A percentile compares a stretch with the other conserved stretches of the same genome.
phyloP scores from a whole-genome alignment of 148 eudicot species.

The Pharnaceum exiguum region DNA sequence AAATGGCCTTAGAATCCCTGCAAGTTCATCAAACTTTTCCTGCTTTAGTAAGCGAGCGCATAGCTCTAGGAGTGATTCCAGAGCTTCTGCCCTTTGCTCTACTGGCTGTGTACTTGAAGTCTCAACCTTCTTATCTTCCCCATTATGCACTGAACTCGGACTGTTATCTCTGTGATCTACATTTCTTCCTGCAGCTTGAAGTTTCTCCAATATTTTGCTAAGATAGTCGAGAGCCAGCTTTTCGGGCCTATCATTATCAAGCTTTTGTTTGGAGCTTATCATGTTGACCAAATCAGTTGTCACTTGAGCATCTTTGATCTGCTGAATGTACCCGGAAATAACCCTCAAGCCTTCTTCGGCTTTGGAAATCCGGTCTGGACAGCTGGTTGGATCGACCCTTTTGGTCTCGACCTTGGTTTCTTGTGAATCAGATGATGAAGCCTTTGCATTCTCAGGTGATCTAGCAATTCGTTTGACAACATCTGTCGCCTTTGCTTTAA shows the following conservation, averaged over 20 bases:
- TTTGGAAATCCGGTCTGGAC: slow-evolving; percentile 35
- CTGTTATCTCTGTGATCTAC: slow-evolving; percentile 8
- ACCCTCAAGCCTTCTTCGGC: slow-evolving; percentile 37
- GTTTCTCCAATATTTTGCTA: slow-evolving; percentile 23
- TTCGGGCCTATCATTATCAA: slow-evolving; percentile 17
- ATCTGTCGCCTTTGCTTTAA: slow-evolving; percentile 17
- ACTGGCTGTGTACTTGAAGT: slow-evolving; percentile 10
- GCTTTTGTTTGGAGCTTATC: slow-evolving; percentile 9
- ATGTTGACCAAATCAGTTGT: slow-evolving; percentile 19
- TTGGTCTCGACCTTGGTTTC: slow-evolving; percentile 45
- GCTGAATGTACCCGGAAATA: slow-evolving; percentile 30
- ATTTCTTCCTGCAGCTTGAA: slow-evolving; percentile 6
- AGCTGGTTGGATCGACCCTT: slow-evolving; percentile 44
- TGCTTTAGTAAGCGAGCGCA: slow-evolving; percentile 55
- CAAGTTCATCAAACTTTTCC: slow-evolving; percentile 50
- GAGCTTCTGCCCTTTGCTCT: slow-evolving; percentile 51
- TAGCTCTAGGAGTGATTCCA: slow-evolving; percentile 64
- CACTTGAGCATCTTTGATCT: slow-evolving; percentile 33
- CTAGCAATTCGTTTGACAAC: slow-evolving; percentile 10
- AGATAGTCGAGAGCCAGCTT: slow-evolving; percentile 34
- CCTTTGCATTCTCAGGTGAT: slow-evolving; percentile 23
- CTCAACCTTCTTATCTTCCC: slow-evolving; percentile 17
- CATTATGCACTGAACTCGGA: slow-evolving; percentile 12
- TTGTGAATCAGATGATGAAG: slow-evolving; percentile 37
- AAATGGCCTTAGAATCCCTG: slow-evolving; percentile 63